Conservation (phyloP, 108 stramenopile genomes). For the Fistulifera pelliculosa region DNA sequence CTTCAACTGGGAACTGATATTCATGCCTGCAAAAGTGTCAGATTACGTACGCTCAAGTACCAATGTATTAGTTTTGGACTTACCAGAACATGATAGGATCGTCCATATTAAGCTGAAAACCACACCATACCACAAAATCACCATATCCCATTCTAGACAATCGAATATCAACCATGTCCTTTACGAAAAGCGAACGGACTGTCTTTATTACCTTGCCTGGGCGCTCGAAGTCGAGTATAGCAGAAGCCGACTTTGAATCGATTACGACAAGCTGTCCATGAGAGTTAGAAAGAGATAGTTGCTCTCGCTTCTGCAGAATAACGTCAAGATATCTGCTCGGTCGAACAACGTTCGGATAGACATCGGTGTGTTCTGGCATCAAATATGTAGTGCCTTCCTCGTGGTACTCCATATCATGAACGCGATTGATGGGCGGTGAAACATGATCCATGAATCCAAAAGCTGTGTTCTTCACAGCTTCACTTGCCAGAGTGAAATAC, state of each 20-base stretch:
- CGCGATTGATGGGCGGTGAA: neutral
- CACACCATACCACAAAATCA: conserved; percentile 37
- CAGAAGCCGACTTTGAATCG: neutral
- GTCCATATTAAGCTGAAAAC: conserved; percentile 16
- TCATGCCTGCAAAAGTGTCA: neutral
- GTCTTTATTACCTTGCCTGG: conserved; percentile 21
- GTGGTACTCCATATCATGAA: neutral
- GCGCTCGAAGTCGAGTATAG: conserved; percentile 3
- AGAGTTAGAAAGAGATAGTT: neutral
- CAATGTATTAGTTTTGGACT: no score
- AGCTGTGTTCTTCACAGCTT: neutral
- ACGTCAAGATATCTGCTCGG: neutral
- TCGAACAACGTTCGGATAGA: neutral
- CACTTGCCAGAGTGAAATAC: conserved; percentile 5
- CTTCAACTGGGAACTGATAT: neutral
- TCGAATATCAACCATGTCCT: conserved; percentile 42
- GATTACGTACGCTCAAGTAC: no score
- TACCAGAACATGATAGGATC: conserved; percentile 18
- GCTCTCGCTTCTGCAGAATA: neutral
- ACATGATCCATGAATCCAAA: neutral
- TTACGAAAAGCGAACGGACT: conserved; percentile 29
- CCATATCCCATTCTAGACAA: conserved; percentile 38
- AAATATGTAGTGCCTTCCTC: neutral
- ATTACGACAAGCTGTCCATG: neutral
- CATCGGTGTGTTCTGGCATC: neutral